Conservation (phyloP, 495 filamentous ascomycete genomes). For the Talaromyces nanjingensis region DNA sequence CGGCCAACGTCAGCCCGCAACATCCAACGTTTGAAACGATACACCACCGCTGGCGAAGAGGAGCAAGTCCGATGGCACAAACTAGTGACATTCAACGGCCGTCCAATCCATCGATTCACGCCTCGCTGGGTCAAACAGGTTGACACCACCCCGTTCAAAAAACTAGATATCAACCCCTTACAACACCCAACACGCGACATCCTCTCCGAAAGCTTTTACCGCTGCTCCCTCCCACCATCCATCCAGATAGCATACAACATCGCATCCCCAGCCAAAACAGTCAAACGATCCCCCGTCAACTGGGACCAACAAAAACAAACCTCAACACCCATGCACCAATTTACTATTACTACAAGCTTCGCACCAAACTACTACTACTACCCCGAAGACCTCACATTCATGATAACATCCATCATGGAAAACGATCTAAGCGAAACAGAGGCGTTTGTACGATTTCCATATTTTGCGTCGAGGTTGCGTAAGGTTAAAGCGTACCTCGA, state of each 20-base stretch:
- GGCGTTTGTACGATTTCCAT: background rate
- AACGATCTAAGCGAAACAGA: background rate
- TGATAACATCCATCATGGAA: background rate
- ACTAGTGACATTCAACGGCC: background rate
- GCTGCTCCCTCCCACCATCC: slow-evolving; percentile 1
- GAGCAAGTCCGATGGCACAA: slow-evolving; percentile 3
- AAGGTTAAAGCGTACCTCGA: background rate
- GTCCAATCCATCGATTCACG: background rate
- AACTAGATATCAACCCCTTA: slow-evolving; percentile 4
- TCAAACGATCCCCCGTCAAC: background rate
- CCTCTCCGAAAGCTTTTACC: slow-evolving; percentile 9
- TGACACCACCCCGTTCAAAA: background rate
- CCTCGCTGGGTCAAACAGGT: background rate
- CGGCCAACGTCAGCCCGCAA: slow-evolving; percentile 3
- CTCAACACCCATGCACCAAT: slow-evolving; percentile 6
- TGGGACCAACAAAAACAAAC: slow-evolving; percentile 1
- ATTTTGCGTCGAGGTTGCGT: background rate
- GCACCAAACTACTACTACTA: background rate
- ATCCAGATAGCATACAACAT: background rate
- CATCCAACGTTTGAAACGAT: background rate
- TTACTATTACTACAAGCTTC: background rate
- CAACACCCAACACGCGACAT: slow-evolving; percentile 3
- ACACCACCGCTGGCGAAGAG: slow-evolving; percentile 1
- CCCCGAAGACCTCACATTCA: background rate
- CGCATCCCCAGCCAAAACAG: background rate